These are phyloP conservation scores for Diddensiella transvaalensis DNA, from an alignment of 805 yeast genomes.

Conservation along the genomic window DNA sequence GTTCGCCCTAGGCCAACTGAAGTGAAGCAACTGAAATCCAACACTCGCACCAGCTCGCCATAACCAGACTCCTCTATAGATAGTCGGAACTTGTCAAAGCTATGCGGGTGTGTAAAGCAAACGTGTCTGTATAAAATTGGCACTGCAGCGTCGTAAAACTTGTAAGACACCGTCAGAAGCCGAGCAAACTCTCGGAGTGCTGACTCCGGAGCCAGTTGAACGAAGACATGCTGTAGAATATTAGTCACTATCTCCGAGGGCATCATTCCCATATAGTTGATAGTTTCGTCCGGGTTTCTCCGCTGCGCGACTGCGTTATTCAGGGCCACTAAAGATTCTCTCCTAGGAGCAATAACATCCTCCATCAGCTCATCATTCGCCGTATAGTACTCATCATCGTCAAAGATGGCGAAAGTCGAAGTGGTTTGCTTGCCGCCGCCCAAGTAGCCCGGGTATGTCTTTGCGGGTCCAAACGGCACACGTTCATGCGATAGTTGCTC, in stretches of 20 bases:
- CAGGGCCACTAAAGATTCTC: not conserved
- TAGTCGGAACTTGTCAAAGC: conserved; percentile 66
- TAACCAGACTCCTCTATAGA: conserved; percentile 50
- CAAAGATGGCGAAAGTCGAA: not conserved
- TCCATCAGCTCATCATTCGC: not conserved
- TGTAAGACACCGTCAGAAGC: conserved; percentile 27
- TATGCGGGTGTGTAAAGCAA: conserved; percentile 69
- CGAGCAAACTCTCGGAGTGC: conserved; percentile 21
- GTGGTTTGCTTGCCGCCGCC: not conserved
- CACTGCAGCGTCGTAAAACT: conserved; percentile 34
- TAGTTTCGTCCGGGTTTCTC: not conserved
- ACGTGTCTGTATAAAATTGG: conserved; percentile 38
- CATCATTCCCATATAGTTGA: conserved; percentile 5
- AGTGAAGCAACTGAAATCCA: conserved; percentile 87
- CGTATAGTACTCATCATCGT: not conserved
- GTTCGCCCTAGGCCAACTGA: conserved; percentile 88
- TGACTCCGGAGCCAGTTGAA: conserved; percentile 15
- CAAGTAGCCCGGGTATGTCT: not conserved
- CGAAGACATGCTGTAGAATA: conserved; percentile 25
- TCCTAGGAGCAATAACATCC: not conserved
- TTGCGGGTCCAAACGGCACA: not conserved
- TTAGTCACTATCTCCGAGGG: conserved; percentile 29
- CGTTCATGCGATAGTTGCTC: not conserved
- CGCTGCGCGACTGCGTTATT: not conserved
- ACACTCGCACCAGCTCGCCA: conserved; percentile 55